Evolutionary conservation across 192 early-diverging fungal genomes (phyloP), one percentile per base, ranked within the genome.

Genomic region (Coemansia sp.): DNA sequence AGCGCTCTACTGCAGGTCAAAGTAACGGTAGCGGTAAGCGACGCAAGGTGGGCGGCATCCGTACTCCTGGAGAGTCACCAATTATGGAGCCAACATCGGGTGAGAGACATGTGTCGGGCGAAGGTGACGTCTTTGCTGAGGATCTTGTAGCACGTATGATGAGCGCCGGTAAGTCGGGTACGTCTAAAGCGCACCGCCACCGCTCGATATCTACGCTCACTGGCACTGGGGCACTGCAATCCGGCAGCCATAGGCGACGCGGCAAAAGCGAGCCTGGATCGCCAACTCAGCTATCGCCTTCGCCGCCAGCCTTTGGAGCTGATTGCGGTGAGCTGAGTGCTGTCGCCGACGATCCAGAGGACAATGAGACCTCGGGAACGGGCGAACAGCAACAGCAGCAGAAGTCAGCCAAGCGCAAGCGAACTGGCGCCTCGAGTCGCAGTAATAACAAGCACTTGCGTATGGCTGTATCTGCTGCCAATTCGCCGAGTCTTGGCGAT

Each of bases 211-310:
- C 76, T 1, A 66, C 70, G 3, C 39, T 63, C 1, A 63, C 59
- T 33, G 50, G 50, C 16, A 26, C 45, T 0, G 21, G 21, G 20
- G 13, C 46, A 9, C 45, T 64, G 57, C 20, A 37, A 0, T 36
- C 33, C 18, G 59, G 16, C 24, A 50, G 56, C 21, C 33, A 51
- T 28, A 35, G 33, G 21, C 67, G 64, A 10, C 70, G 77, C 26
- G 77, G 71, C 3, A 69, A 65, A 50, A 79, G 77, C 53, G 68
- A 18, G 56, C 77, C 77, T 9, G 77, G 77, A 20, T 79, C 77
- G 36, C 77, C 77, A 0, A 53, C 50, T 8, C 75, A 66, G 24
- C 62, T 36, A 2, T 53, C 58, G 43, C 62, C 59, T 16, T 26
- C 69, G 42, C 65, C 62, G 18, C 63, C 36, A n/a, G 56, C 10